Base-by-base conservation (phyloP, 192 early-diverging fungal species). In the Diversispora epigaea region DNA sequence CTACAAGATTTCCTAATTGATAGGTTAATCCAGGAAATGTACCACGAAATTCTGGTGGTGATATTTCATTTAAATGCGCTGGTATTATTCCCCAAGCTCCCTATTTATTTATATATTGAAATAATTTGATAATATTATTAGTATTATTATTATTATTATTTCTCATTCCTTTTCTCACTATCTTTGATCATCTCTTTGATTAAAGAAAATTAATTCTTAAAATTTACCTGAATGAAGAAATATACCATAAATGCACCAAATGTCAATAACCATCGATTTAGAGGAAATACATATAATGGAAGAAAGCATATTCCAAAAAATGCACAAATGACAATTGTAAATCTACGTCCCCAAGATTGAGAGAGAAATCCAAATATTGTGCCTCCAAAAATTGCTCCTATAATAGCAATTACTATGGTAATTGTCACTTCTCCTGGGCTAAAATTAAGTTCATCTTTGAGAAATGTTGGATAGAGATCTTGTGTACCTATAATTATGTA, bases 11-110 rank as follows among this genome's bases (percentile, higher is more conserved):
- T 40, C 91, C 92, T 17, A 91, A 80, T 82, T 93, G 91, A 78
- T 91, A 92, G 3, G 89, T 74, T n/a, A 93, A 79, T 19, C 92
- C 91, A 9, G 90, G 89, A 65, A 93, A 88, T 3, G 88, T 84
- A 14, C 86, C 86, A 10, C 92, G 87, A 76, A 91, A 85, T 15
- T 79, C 80, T 44, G 86, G 80, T 25, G 92, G 92, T 49, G 89
- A 87, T 43, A 93, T 77, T 62, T 93, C 92, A 77, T 81, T 85
- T 0, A 93, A 79, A 77, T 91, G 88, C 8, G 83, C 87, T 8
- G 92, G 91, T 74, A 93, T 84, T 19, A 91, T 85, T 55, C 91
- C 91, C 50, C 50, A 77, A 15, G 65, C 52, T 19, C 76, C 76
- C 55, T 70, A 70, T 32, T 25, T 11, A 11, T 22, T 32, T n/a